Conservation (phyloP, 2,329 filamentous ascomycete genomes). For the Aureobasidium sp. region DNA sequence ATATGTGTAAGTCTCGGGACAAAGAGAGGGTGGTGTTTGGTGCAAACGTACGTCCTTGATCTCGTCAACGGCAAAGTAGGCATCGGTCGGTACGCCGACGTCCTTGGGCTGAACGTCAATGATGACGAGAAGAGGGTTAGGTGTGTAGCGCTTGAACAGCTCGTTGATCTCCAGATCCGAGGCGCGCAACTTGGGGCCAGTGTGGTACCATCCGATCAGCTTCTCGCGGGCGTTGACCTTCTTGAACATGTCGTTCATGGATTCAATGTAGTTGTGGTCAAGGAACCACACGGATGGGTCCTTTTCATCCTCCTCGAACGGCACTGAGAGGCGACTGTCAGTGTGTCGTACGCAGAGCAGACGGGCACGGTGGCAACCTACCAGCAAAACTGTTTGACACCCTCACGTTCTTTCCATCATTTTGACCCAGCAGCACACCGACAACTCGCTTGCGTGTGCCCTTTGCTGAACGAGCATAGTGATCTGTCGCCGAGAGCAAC, state of each 20-base stretch:
- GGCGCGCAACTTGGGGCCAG: slow-evolving; percentile 89
- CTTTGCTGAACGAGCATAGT: slow-evolving; percentile 91
- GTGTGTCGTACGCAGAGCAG: background rate
- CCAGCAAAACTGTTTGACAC: slow-evolving; percentile 99
- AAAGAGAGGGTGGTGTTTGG: background rate
- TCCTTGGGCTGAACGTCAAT: slow-evolving; percentile 98
- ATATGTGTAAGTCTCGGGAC: background rate
- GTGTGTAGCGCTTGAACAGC: slow-evolving; percentile 97
- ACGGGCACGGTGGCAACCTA: slow-evolving; percentile 38
- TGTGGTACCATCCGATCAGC: slow-evolving; percentile 99
- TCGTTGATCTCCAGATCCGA: slow-evolving; percentile 99
- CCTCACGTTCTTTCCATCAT: slow-evolving; percentile 90
- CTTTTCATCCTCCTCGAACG: slow-evolving; percentile 98
- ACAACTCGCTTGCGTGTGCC: slow-evolving; percentile 85
- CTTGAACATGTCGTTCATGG: slow-evolving; percentile 99
- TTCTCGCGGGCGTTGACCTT: slow-evolving; percentile 99
- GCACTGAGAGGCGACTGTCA: slow-evolving; percentile 52
- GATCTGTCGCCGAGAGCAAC: slow-evolving; percentile 94
- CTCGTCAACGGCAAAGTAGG: slow-evolving; percentile 98
- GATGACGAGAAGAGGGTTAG: slow-evolving; percentile 92
- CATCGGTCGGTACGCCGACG: slow-evolving; percentile 93
- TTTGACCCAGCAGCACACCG: slow-evolving; percentile 88
- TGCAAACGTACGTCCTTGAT: slow-evolving; percentile 75
- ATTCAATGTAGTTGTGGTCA: slow-evolving; percentile 98
- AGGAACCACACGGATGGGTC: slow-evolving; percentile 98